Base-by-base conservation (phyloP, 106 monocot species). In the Cymbidium sinense region DNA sequence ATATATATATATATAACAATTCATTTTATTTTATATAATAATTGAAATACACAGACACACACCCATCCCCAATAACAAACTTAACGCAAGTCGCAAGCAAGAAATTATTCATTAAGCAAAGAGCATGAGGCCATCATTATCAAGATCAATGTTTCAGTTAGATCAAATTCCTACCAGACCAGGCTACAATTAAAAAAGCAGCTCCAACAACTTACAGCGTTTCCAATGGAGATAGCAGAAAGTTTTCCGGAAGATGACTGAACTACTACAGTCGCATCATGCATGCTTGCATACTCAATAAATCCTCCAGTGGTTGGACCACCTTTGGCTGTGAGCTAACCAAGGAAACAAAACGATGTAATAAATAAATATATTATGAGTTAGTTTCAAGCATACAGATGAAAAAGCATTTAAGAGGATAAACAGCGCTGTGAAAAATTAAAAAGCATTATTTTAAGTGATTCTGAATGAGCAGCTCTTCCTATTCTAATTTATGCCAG, bases 131-230 rank as follows among this genome's bases (percentile, higher is more conserved):
- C 2, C 27, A 65, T 5, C 10, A 65, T 30, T 65, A 2, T 30
- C 65, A 65, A 30, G 30, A 29, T 30, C 65, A 65, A 5, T 65
- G 10, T 65, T 65, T 21, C 30, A 65, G 29, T 64, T 29, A 64
- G 65, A 65, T 29, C 30, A 65, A 29, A 30, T 58, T 30, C 28
- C 13, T 33, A 67, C 31, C 0, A 67, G 13, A n/a, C n/a, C 9
- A 67, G 67, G 67, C 30, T 34, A 71, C 12, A 30, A 30, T 33
- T 33, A 33, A 67, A 33, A 67, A 36, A 10, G 30, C 11, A n/a
- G n/a, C n/a, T n/a, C 0, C 2, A 9, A 74, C 19, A 74, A 86
- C 94, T 92, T 85, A 99, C 98, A 82, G 92, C 77, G 86, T 95
- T 95, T 78, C 98, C 98, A 34, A 79, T 15, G 35, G 90, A 84